These are phyloP conservation scores for Chamaecyparis obtusa DNA, from an alignment of 75 land plant genomes.

Conservation along the genomic window DNA sequence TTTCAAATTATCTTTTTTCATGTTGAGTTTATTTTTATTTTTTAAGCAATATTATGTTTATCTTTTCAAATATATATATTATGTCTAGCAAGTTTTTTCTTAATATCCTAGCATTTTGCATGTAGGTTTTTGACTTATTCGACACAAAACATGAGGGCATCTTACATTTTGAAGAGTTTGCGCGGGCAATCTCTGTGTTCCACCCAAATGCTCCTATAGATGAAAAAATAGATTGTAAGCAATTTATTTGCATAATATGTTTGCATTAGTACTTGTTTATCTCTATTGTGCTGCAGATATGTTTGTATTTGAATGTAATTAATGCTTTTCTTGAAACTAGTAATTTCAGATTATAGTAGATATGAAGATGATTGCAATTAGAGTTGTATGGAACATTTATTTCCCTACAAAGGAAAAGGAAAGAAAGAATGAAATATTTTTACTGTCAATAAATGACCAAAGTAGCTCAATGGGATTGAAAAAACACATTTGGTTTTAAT, in stretches of 20 bases:
- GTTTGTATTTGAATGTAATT: not conserved
- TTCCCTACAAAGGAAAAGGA: not conserved
- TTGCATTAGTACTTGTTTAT: not conserved
- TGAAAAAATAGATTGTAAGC: conserved; percentile 88
- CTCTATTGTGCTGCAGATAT: not conserved
- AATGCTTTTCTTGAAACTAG: not conserved
- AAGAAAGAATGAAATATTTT: not conserved
- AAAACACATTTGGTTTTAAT: not conserved
- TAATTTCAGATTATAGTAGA: not conserved
- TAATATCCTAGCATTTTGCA: not conserved
- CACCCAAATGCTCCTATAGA: conserved; percentile 95
- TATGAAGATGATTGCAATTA: not conserved
- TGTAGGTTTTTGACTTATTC: conserved; percentile 94
- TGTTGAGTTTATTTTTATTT: not conserved
- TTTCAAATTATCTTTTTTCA: not conserved
- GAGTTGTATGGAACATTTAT: not conserved
- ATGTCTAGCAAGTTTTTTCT: not conserved
- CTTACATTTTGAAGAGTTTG: conserved; percentile 93
- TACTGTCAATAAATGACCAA: not conserved
- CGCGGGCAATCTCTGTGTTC: conserved; percentile 89
- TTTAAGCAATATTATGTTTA: not conserved
- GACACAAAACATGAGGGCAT: conserved; percentile 93
- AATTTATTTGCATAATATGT: not conserved
- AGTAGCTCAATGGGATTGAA: not conserved
- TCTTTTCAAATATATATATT: not conserved